phyloP scores from a whole-genome alignment of 768 basidiomycete genomes.

The Lactarius sanguifluus region DNA sequence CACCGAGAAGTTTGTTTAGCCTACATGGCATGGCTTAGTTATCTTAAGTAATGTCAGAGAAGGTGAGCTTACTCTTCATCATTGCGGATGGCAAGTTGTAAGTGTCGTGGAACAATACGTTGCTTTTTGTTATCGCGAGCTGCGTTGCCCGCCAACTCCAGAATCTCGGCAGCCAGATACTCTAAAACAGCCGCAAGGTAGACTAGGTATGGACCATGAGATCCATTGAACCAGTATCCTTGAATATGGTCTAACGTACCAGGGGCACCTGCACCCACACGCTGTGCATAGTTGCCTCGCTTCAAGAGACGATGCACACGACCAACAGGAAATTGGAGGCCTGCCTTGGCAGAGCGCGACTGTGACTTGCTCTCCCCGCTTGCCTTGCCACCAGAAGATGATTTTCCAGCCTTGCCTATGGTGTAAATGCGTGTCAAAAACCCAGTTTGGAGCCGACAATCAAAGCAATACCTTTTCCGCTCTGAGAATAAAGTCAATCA shows the following conservation, averaged over 20 bases:
- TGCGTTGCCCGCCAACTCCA: slow-evolving; percentile 88
- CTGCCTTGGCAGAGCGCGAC: slow-evolving; percentile 73
- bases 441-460: background rate
- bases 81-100: slow-evolving; percentile 90
- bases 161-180: slow-evolving; percentile 91
- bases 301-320: slow-evolving; percentile 90
- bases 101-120: slow-evolving; percentile 91
- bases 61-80: slow-evolving; percentile 70
- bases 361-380: slow-evolving; percentile 53
- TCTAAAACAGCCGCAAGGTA: slow-evolving; percentile 91
- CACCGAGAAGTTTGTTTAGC: slow-evolving; percentile 67
- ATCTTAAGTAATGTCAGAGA: too few relatives aligned
- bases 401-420: slow-evolving; percentile 46
- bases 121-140: slow-evolving; percentile 86
- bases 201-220: slow-evolving; percentile 43
- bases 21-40: slow-evolving; percentile 36
- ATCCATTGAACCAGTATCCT: background rate
- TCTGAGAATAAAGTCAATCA: slow-evolving; percentile 16
- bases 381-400: slow-evolving; percentile 38
- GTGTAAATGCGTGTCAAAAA: background rate
- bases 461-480: slow-evolving; percentile 25
- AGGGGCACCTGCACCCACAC: slow-evolving; percentile 86
- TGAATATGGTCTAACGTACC: slow-evolving; percentile 42
- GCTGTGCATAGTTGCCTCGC: slow-evolving; percentile 82
- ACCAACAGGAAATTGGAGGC: slow-evolving; percentile 88